Evolutionary conservation across 345 rosid species (phyloP).

Genomic region (Arabidopsis arenosa): DNA sequence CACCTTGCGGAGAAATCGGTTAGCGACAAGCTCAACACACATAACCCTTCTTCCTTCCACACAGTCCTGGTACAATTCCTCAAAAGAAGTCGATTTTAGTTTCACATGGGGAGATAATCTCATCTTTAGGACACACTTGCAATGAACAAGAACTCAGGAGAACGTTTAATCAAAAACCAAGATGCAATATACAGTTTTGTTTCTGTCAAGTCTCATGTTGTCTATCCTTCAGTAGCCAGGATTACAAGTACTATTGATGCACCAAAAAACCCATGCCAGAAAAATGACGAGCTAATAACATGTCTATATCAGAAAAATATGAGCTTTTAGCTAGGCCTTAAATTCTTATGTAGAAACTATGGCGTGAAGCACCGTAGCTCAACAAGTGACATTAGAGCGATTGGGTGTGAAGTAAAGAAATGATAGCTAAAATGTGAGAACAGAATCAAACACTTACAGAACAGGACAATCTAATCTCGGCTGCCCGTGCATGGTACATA

Average conservation of each 20-base stretch:
- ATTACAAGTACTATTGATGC: conserved; percentile 3
- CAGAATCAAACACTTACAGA: conserved; percentile 48
- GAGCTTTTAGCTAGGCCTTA: conserved; percentile 2
- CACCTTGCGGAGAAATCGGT: conserved; percentile 94
- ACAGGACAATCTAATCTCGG: conserved; percentile 62
- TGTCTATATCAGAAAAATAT: background rate
- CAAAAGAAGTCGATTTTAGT: conserved; percentile 9
- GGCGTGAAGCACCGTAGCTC: background rate
- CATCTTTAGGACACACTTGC: background rate
- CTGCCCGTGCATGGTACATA: conserved; percentile 87
- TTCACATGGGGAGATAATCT: background rate
- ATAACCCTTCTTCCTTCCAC: conserved; percentile 66
- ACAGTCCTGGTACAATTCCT: conserved; percentile 48
- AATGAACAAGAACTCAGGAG: background rate
- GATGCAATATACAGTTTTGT: conserved; percentile 15
- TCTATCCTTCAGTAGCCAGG: conserved; percentile 3
- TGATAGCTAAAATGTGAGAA: background rate
- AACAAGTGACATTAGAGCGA: conserved; percentile 22
- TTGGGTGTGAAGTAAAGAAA: background rate
- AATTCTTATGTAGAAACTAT: conserved; percentile 9
- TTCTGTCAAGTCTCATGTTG: background rate
- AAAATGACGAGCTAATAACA: background rate
- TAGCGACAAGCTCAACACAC: conserved; percentile 90
- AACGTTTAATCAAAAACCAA: conserved; percentile 6
- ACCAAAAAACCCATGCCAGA: background rate